Evolutionary conservation across 805 yeast species (phyloP).

Genomic region (Isabelozyma rhagii): DNA sequence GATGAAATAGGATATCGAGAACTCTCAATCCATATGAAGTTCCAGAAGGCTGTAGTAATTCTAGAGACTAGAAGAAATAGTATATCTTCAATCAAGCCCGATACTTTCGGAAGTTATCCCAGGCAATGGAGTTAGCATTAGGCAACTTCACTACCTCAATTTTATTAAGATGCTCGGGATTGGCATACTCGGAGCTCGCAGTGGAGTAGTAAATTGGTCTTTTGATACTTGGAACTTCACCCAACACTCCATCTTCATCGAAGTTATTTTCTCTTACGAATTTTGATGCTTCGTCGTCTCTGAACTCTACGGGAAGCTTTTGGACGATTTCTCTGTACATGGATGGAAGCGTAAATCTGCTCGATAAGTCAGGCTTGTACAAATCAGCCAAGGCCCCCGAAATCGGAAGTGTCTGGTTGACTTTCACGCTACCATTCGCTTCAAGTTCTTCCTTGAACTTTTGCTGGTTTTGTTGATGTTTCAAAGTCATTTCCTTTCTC

Average conservation of each 20-base stretch:
- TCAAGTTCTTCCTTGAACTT: slow-evolving; percentile 7
- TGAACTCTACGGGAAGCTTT: slow-evolving; percentile 31
- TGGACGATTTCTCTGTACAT: slow-evolving; percentile 29
- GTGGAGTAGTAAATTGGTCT: slow-evolving; percentile 33
- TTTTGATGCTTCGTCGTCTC: slow-evolving; percentile 12
- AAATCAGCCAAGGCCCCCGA: slow-evolving; percentile 9
- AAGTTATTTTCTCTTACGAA: slow-evolving; percentile 4
- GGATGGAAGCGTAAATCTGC: slow-evolving; percentile 32
- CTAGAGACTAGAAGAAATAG: too few species aligned
- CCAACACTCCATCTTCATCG: slow-evolving; percentile 7
- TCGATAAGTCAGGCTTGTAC: slow-evolving; percentile 10
- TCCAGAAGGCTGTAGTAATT: not conserved
- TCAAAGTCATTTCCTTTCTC: slow-evolving; percentile 9
- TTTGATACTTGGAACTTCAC: slow-evolving; percentile 20
- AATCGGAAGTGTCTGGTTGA: slow-evolving; percentile 1
- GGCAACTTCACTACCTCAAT: slow-evolving; percentile 41
- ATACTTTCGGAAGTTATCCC: slow-evolving; percentile 42
- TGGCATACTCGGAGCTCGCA: slow-evolving; percentile 24
- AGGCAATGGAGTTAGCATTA: slow-evolving; percentile 39
- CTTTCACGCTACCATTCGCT: not conserved
- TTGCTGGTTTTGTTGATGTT: slow-evolving; percentile 8
- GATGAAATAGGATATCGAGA: too few species aligned
- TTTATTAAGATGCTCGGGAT: slow-evolving; percentile 33
- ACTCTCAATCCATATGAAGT: too few species aligned
- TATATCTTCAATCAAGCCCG: not conserved